A percentile compares a stretch with the other conserved stretches of the same genome.
Conservation (phyloP, 495 filamentous ascomycete species). For the Pseudoneurospora amorphoporcata region DNA sequence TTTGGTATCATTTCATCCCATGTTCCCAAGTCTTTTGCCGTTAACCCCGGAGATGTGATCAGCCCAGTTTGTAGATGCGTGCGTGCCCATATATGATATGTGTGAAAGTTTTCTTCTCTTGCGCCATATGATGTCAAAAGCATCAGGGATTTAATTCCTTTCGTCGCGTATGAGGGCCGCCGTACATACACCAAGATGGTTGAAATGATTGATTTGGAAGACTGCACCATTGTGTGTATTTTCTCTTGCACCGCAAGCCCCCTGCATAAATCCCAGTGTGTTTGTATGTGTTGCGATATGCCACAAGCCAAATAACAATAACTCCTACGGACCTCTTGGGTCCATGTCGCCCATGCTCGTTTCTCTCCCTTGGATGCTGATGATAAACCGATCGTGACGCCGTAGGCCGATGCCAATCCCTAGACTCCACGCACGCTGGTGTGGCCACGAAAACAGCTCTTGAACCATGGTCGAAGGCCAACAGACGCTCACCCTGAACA, state of each 20-base stretch:
- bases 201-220: neutral
- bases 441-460: neutral
- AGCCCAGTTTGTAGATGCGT: neutral
- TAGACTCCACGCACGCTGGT: neutral
- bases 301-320: neutral
- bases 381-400: constrained; percentile 3
- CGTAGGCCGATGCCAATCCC: neutral
- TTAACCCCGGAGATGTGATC: neutral
- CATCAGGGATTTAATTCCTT: neutral
- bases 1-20: neutral
- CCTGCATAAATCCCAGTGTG: neutral
- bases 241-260: neutral
- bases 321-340: neutral
- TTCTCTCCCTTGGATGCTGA: neutral
- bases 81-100: neutral
- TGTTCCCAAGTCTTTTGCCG: neutral
- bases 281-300: neutral
- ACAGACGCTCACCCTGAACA: constrained; percentile 11
- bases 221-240: neutral
- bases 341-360: neutral
- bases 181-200: neutral
- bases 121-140: neutral
- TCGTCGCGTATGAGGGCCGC: neutral
- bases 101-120: neutral
- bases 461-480: constrained; percentile 15